Percentiles rank a stretch among this genome's conserved stretches.
Conservation (phyloP, 352 stramenopile species). For the Aphanomyces astaci region DNA sequence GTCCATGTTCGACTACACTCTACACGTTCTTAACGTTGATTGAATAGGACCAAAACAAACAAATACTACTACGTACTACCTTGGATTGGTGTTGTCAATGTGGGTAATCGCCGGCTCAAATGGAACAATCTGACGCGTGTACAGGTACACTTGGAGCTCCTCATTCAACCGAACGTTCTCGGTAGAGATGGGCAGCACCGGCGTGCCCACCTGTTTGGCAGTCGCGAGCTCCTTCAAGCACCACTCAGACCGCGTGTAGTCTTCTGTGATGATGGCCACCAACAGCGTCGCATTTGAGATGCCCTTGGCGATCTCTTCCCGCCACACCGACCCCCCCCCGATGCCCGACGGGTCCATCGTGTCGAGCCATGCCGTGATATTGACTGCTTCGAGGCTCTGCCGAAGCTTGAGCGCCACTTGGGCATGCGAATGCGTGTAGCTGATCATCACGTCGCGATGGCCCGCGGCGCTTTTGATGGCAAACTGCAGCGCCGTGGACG, state of each 20-base stretch:
- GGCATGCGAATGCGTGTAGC: constrained; percentile 73
- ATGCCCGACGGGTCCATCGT: constrained; percentile 61
- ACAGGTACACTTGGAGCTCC: constrained; percentile 80
- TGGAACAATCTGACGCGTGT: constrained; percentile 71
- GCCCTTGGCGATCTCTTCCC: constrained; percentile 56
- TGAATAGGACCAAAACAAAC: no score
- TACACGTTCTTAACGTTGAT: no score
- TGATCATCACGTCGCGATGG: constrained; percentile 83
- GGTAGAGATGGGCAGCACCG: constrained; percentile 68
- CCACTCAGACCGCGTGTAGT: constrained; percentile 52
- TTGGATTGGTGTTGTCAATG: constrained; percentile 29
- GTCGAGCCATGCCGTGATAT: constrained; percentile 59
- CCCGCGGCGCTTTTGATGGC: constrained; percentile 71
- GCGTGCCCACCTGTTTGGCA: constrained; percentile 67
- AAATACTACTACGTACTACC: no score
- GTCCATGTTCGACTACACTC: no score
- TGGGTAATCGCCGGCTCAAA: constrained; percentile 61
- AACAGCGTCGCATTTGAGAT: constrained; percentile 53
- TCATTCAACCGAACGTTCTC: constrained; percentile 63
- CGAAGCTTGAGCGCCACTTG: constrained; percentile 61
- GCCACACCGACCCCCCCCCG: constrained; percentile 48
- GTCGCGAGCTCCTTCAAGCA: constrained; percentile 55
- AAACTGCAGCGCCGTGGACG: constrained; percentile 70
- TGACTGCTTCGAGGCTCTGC: constrained; percentile 46
- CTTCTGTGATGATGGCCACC: constrained; percentile 49